A percentile compares a stretch with the other conserved stretches of the same genome.
phyloP scores from a whole-genome alignment of 768 basidiomycete genomes.

The Hericium erinaceus region DNA sequence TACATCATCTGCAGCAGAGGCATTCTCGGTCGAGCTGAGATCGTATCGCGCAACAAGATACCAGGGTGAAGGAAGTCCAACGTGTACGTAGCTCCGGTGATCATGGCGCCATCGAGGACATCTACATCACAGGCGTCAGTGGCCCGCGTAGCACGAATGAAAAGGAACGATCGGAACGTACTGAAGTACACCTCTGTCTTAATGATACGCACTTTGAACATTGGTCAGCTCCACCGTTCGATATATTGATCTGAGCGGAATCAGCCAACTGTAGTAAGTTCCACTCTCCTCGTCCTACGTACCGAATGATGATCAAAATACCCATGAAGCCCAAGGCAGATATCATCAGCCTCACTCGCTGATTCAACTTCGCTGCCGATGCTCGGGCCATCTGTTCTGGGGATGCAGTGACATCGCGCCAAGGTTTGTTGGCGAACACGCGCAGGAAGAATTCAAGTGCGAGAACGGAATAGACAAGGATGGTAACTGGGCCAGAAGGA shows the following conservation, averaged over 20 bases:
- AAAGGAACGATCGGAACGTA: not conserved
- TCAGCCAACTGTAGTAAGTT: not conserved
- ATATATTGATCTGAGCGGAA: conserved; percentile 4
- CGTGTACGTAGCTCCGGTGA: conserved; percentile 6
- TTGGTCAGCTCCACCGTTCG: conserved; percentile 6
- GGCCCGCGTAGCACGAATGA: not conserved
- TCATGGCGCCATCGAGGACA: conserved; percentile 10
- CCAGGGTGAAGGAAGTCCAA: conserved; percentile 9
- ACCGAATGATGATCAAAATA: conserved; percentile 9
- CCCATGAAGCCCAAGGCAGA: conserved; percentile 7
- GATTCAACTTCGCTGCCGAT: not conserved
- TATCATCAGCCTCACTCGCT: conserved; percentile 1
- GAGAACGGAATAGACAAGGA: conserved; percentile 2
- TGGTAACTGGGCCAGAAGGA: conserved; percentile 3
- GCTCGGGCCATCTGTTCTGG: not conserved
- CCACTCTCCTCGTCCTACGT: not conserved
- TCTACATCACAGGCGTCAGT: not conserved
- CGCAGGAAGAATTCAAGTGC: conserved; percentile 8
- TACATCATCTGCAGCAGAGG: not conserved
- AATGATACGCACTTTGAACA: conserved; percentile 7
- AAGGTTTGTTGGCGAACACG: not conserved
- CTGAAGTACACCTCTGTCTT: conserved; percentile 8
- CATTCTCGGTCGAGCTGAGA: not conserved
- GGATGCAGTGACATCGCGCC: not conserved
- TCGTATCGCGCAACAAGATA: not conserved